Percentiles rank a stretch among this genome's conserved stretches.
These are phyloP conservation scores for Plasmodium coatneyi DNA, from an alignment of 169 alveolate species.

Conservation along the genomic window DNA sequence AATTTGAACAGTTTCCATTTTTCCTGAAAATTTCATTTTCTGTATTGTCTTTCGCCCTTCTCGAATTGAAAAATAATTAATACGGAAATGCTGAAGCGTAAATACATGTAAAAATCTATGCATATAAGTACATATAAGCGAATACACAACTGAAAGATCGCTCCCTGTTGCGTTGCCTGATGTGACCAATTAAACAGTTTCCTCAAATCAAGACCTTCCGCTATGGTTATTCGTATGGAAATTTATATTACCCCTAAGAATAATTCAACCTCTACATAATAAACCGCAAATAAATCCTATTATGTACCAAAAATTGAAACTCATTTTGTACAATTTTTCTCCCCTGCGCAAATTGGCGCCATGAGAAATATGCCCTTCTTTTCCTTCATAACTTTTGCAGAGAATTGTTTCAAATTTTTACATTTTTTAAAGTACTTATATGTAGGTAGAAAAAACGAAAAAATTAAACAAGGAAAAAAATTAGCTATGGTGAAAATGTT, in stretches of 20 bases:
- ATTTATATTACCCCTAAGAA: neutral
- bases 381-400: neutral
- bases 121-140: neutral
- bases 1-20: neutral
- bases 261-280: neutral
- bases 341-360: neutral
- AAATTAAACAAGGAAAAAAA: neutral
- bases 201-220: neutral
- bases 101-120: neutral
- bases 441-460: neutral
- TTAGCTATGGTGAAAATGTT: neutral
- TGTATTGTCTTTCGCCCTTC: neutral
- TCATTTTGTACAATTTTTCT: neutral
- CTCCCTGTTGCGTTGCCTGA: neutral
- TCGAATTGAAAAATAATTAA: neutral
- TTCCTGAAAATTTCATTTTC: neutral
- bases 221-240: neutral
- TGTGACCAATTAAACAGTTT: neutral
- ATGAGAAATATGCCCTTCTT: neutral
- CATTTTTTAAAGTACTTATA: neutral
- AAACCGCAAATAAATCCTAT: neutral
- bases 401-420: neutral
- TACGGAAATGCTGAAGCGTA: neutral
- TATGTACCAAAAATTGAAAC: neutral
- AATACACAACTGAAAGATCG: neutral